Evolutionary conservation across 2,329 filamentous ascomycete species (phyloP), one percentile per base, ranked within the genome.

Genomic region (Colletotrichum echinochloae): DNA sequence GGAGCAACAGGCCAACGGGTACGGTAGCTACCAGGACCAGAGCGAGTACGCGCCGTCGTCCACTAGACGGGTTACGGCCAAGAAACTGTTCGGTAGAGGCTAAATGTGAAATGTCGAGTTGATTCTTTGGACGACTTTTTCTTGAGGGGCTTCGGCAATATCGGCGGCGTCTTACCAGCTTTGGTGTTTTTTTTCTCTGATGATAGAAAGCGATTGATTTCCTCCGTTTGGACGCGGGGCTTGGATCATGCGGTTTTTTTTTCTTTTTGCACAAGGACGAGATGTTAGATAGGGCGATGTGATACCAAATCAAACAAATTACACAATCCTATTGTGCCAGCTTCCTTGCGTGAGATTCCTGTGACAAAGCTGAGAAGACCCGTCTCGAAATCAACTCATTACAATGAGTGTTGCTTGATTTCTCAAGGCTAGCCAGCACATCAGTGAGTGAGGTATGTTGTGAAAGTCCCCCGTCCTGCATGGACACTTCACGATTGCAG

Each of bases 61-160:
- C n/a, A 52, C 44, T 20, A 71, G 72, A 46, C 44, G 72, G 35
- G 67, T 52, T 4, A 59, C 72, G 6, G 72, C 70, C 16, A 73
- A 72, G 71, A 73, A 73, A 63, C 44, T 73, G 6, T 73, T 73
- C 18, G 72, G 72, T 44, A 61, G 72, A 52, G 56, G 62, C 3
- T 73, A 46, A 35, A 51, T n/a, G 46, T 28, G 57, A 35, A 16
- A 3, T 30, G 26, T 16, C 51, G 18, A 18, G n/a, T 35, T 30
- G 18, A 11, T 1, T 3, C 7, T 44, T n/a, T 8, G n/a, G n/a
- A n/a, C n/a, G n/a, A n/a, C n/a, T 14, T 33, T 23, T 33, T 55
- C 6, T 37, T 37, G 52, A n/a, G 37, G 8, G 33, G 11, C 7
- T 20, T 9, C 28, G 8, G 59, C 44, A 46, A 51, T 16, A 1